These are phyloP conservation scores for Imleria badia DNA, from an alignment of 768 basidiomycete species.

Conservation along the genomic window DNA sequence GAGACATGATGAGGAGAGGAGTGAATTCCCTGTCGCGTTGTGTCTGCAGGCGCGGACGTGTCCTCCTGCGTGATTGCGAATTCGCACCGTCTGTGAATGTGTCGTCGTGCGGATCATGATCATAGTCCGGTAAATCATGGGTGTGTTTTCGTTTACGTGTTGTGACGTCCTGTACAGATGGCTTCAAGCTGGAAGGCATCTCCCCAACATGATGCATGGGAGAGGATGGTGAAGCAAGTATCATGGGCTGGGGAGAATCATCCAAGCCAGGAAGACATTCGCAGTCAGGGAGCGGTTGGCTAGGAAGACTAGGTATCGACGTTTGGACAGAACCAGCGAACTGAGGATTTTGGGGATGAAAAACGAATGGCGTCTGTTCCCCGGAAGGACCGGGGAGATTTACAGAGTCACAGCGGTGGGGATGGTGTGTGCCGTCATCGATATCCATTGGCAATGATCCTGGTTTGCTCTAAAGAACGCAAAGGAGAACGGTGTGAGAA, in stretches of 20 bases:
- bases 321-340: not conserved
- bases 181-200: not conserved
- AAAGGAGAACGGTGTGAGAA: not conserved
- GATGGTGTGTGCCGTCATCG: not conserved
- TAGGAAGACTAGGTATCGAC: not conserved
- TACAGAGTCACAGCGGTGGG: not conserved
- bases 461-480: slow-evolving; percentile 6
- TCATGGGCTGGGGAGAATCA: not conserved
- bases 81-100: not conserved
- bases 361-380: not conserved
- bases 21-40: slow-evolving; percentile 18
- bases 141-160: slow-evolving; percentile 21
- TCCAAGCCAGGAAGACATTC: not conserved
- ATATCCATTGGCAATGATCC: slow-evolving; percentile 11
- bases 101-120: not conserved
- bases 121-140: not conserved
- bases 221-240: not conserved
- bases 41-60: slow-evolving; percentile 7
- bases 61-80: not conserved
- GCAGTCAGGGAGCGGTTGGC: not conserved
- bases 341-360: not conserved
- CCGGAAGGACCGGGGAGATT: not conserved
- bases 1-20: slow-evolving; percentile 24
- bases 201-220: not conserved
- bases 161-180: not conserved